Evolutionary conservation across 2,329 filamentous ascomycete species (phyloP).

Genomic region (Ceratocystis colombiana): DNA sequence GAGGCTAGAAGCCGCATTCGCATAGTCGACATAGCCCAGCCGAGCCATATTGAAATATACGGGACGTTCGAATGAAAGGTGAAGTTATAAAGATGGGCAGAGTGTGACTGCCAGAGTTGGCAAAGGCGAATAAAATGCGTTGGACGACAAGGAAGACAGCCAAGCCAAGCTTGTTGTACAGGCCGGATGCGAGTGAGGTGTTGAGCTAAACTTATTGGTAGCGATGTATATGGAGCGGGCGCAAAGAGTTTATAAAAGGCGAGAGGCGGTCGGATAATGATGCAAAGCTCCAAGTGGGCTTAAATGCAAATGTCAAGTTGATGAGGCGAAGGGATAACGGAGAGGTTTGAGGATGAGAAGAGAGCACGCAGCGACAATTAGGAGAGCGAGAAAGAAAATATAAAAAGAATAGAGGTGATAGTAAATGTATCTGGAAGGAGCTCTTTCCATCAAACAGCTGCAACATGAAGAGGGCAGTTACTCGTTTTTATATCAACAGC

Average conservation of each 20-base stretch:
- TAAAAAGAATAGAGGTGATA: neutral
- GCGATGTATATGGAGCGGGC: neutral
- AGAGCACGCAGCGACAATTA: neutral
- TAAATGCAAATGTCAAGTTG: too few relatives aligned
- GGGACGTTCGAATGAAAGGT: neutral
- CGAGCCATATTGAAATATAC: neutral
- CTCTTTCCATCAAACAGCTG: neutral
- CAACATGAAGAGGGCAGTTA: conserved; percentile 7
- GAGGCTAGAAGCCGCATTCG: neutral
- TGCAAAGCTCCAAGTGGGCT: neutral
- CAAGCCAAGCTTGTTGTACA: neutral
- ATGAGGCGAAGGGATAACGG: too few relatives aligned
- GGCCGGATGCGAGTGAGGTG: neutral
- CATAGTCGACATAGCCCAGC: conserved; percentile 3
- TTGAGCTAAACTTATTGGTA: neutral
- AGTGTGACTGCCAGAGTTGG: neutral
- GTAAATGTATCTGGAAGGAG: neutral
- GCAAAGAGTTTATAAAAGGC: neutral
- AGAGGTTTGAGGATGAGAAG: neutral
- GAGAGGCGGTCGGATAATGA: neutral
- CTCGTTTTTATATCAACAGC: conserved; percentile 5
- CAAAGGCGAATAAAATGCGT: neutral
- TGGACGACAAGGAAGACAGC: neutral
- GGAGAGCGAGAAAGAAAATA: neutral
- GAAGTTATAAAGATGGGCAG: neutral